Percentiles rank a stretch among this genome's conserved stretches.
Conservation (phyloP, 163 green algal species). For the Chlamydomonas reinhardtii region DNA sequence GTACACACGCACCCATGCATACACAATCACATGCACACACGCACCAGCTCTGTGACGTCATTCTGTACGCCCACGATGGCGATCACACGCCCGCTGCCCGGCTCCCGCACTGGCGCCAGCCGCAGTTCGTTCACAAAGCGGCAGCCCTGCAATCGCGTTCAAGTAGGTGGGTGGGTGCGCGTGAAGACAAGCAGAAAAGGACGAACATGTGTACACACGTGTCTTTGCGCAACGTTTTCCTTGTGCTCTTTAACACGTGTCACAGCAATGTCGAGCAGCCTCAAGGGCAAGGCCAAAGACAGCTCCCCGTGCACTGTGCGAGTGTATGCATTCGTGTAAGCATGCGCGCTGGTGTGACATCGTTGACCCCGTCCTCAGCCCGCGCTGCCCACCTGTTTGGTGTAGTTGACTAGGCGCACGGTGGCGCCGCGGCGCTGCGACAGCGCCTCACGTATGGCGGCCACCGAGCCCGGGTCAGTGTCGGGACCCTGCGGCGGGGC, state of each 20-base stretch:
- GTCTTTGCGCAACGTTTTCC: no score
- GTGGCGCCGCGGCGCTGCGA: no score
- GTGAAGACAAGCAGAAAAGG: no score
- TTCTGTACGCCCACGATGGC: conserved; percentile 82
- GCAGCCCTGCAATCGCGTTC: conserved; percentile 67
- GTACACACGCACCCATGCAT: background rate
- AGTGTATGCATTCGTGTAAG: no score
- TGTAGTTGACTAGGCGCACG: conserved; percentile 92
- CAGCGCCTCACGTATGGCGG: conserved; percentile 12
- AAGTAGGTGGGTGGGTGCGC: no score
- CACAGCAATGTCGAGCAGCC: no score
- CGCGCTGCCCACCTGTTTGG: conserved; percentile 60
- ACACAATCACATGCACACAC: background rate
- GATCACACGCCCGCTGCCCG: conserved; percentile 64
- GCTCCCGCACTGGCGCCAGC: conserved; percentile 81
- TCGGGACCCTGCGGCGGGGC: conserved; percentile 6
- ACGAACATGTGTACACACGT: no score
- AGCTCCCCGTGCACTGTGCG: no score
- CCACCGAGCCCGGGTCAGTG: conserved; percentile 6
- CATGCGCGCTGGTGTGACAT: no score
- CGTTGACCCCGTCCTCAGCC: no score
- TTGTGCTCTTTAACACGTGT: no score
- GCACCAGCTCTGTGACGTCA: conserved; percentile 87
- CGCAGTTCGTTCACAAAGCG: conserved; percentile 91
- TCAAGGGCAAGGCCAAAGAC: no score